Evolutionary conservation across 2,329 filamentous ascomycete species (phyloP).

Genomic region (Pseudogymnoascus sp.): DNA sequence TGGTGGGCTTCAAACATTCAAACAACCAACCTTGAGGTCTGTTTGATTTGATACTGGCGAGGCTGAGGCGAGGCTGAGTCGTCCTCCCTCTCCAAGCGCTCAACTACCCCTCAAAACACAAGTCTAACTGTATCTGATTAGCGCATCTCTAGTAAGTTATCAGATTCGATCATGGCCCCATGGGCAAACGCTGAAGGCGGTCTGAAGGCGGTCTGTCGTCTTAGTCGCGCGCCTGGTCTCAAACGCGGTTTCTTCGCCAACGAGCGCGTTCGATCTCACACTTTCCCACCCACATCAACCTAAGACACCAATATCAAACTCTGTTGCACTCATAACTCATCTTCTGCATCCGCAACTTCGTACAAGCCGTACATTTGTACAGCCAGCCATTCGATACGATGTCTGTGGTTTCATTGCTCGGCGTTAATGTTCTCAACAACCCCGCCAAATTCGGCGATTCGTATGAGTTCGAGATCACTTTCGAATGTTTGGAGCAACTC

Average conservation of each 20-base stretch:
- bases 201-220: background rate
- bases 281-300: slow-evolving; percentile 13
- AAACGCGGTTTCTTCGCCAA: slow-evolving; percentile 11
- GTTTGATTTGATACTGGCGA: background rate
- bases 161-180: slow-evolving; percentile 2
- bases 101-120: background rate
- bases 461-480: slow-evolving; percentile 98
- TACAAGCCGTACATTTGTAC: background rate
- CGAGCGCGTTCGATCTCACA: slow-evolving; percentile 9
- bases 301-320: slow-evolving; percentile 16
- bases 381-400: slow-evolving; percentile 44
- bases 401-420: slow-evolving; percentile 94
- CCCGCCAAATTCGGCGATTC: slow-evolving; percentile 87
- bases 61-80: slow-evolving; percentile 1
- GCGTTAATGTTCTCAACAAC: slow-evolving; percentile 95
- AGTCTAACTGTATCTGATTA: background rate
- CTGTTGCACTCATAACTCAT: slow-evolving; percentile 18
- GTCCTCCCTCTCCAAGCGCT: background rate
- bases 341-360: slow-evolving; percentile 17
- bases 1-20: background rate
- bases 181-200: slow-evolving; percentile 2
- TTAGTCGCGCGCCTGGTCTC: slow-evolving; percentile 7
- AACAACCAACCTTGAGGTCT: background rate
- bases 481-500: slow-evolving; percentile 90
- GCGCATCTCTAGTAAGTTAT: background rate